Conservation (phyloP, 2,329 filamentous ascomycete species). For the Venturia pyrina region DNA sequence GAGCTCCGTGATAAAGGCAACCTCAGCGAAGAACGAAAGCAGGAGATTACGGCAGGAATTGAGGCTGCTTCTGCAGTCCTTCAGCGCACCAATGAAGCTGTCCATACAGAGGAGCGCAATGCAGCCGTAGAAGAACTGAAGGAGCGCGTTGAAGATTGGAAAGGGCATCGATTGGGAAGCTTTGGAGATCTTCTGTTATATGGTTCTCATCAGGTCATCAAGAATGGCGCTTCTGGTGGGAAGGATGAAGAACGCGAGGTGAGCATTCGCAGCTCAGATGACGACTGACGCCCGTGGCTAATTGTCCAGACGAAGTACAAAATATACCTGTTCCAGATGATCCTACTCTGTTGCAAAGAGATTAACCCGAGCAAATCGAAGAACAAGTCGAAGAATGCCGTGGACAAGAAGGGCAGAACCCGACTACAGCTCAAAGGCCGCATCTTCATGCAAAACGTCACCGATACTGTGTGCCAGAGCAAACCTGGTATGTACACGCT, state of each 20-base stretch:
- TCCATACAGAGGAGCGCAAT: slow-evolving; percentile 75
- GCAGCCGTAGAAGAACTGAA: slow-evolving; percentile 78
- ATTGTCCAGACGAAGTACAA: slow-evolving; percentile 58
- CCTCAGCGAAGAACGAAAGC: slow-evolving; percentile 57
- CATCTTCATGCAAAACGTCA: slow-evolving; percentile 99
- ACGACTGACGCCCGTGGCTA: slow-evolving; percentile 14
- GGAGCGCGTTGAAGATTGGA: slow-evolving; percentile 89
- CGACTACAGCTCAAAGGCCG: slow-evolving; percentile 85
- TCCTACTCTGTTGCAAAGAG: slow-evolving; percentile 95
- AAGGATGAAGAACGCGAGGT: slow-evolving; percentile 90
- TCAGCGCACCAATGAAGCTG: slow-evolving; percentile 77
- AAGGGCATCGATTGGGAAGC: slow-evolving; percentile 78
- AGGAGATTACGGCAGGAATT: slow-evolving; percentile 67
- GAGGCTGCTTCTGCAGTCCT: slow-evolving; percentile 74
- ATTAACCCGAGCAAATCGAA: slow-evolving; percentile 73
- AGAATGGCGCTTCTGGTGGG: slow-evolving; percentile 58
- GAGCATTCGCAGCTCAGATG: slow-evolving; percentile 21
- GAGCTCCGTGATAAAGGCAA: slow-evolving; percentile 79
- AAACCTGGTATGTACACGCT: slow-evolving; percentile 61
- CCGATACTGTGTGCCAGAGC: slow-evolving; percentile 76
- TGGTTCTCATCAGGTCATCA: slow-evolving; percentile 85
- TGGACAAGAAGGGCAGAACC: slow-evolving; percentile 64
- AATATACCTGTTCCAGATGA: slow-evolving; percentile 93
- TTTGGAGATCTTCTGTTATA: slow-evolving; percentile 84
- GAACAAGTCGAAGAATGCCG: slow-evolving; percentile 50